A percentile compares a stretch with the other conserved stretches of the same genome.
Evolutionary conservation across 768 basidiomycete genomes (phyloP).

Genomic region (Russula compacta): DNA sequence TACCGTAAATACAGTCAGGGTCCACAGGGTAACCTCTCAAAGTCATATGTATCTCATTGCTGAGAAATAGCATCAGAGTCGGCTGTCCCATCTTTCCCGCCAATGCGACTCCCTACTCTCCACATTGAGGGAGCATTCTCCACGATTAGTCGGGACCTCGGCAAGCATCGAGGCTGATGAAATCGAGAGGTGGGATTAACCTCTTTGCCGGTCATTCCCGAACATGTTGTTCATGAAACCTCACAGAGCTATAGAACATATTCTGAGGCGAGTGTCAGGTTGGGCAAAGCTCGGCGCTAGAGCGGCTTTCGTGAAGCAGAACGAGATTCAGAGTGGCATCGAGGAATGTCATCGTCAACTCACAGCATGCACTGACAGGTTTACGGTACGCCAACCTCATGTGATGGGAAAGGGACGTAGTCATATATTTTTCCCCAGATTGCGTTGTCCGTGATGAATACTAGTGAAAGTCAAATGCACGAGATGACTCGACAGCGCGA

Average conservation of each 20-base stretch:
- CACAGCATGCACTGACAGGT: conserved; percentile 30
- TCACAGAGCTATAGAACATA: neutral
- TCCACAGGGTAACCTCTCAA: neutral
- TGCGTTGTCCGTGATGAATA: neutral
- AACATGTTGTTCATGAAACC: neutral
- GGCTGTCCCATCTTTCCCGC: neutral
- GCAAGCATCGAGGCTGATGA: conserved; percentile 1
- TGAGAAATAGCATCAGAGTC: neutral
- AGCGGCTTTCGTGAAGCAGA: conserved; percentile 27
- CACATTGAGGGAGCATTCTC: conserved; percentile 2
- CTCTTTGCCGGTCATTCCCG: neutral
- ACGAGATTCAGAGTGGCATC: conserved; percentile 35
- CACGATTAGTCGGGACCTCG: neutral
- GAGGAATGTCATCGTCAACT: conserved; percentile 32
- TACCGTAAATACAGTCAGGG: neutral
- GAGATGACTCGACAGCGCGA: neutral
- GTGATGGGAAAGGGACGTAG: neutral
- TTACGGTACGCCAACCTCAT: conserved; percentile 26
- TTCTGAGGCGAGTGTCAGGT: neutral
- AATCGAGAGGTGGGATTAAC: neutral
- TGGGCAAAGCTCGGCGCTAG: neutral
- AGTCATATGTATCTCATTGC: neutral
- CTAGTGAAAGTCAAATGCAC: neutral
- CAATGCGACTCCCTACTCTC: neutral
- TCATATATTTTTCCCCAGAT: neutral